These are phyloP conservation scores for Lactarius trivialis DNA, from an alignment of 768 basidiomycete genomes.

Conservation along the genomic window DNA sequence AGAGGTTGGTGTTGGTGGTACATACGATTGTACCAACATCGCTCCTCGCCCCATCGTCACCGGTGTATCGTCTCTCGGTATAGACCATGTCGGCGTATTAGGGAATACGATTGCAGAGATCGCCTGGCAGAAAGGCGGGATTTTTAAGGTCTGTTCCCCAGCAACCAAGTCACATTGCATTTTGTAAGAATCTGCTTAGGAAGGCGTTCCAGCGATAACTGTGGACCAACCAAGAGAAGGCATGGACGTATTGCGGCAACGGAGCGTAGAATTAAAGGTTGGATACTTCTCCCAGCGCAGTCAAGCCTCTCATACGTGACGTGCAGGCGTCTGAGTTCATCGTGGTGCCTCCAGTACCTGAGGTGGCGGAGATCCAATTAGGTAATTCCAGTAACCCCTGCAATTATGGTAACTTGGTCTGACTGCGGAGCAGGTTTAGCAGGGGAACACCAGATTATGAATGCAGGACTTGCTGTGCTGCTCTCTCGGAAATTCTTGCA, in stretches of 20 bases:
- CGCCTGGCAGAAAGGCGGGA: slow-evolving; percentile 93
- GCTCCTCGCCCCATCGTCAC: slow-evolving; percentile 88
- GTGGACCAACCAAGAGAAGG: slow-evolving; percentile 71
- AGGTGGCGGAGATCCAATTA: slow-evolving; percentile 49
- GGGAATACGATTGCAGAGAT: slow-evolving; percentile 88
- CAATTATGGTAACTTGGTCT: background rate
- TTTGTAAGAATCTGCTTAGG: slow-evolving; percentile 32
- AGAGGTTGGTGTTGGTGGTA: slow-evolving; percentile 95
- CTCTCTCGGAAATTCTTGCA: slow-evolving; percentile 62
- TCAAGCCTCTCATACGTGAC: slow-evolving; percentile 7
- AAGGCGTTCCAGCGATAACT: slow-evolving; percentile 79
- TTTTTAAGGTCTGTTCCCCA: slow-evolving; percentile 68
- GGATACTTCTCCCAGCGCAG: slow-evolving; percentile 1
- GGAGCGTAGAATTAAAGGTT: slow-evolving; percentile 64
- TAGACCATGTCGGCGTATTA: slow-evolving; percentile 84
- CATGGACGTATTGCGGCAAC: slow-evolving; percentile 56
- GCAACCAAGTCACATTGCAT: background rate
- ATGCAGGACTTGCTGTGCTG: slow-evolving; percentile 79
- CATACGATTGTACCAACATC: slow-evolving; percentile 92
- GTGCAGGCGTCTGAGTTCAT: slow-evolving; percentile 61
- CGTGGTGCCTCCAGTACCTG: slow-evolving; percentile 48
- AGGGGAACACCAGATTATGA: slow-evolving; percentile 79
- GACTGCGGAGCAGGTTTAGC: slow-evolving; percentile 54
- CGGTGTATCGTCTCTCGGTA: slow-evolving; percentile 83
- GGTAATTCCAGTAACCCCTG: slow-evolving; percentile 37